phyloP scores from a whole-genome alignment of 768 basidiomycete species.

The Tubosaeta sp. region DNA sequence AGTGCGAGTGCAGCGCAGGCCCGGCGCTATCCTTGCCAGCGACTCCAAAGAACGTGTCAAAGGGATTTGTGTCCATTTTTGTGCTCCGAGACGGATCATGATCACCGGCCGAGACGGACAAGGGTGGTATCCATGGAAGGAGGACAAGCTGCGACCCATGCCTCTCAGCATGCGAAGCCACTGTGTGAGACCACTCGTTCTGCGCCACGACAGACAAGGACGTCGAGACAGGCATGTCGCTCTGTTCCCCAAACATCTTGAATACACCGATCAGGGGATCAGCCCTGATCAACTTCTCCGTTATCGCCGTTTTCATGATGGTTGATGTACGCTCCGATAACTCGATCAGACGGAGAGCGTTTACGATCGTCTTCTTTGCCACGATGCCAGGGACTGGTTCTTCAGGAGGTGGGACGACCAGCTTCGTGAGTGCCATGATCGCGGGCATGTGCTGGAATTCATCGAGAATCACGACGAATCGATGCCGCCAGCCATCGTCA shows the following conservation, averaged over 20 bases:
- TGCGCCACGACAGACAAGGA: constrained; percentile 73
- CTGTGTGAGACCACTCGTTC: constrained; percentile 65
- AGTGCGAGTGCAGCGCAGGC: constrained; percentile 69
- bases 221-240: constrained; percentile 60
- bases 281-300: constrained; percentile 61
- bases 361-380: constrained; percentile 34
- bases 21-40: constrained; percentile 44
- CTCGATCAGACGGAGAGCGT: constrained; percentile 86
- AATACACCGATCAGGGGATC: constrained; percentile 74
- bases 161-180: constrained; percentile 56
- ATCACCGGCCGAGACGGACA: constrained; percentile 27
- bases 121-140: constrained; percentile 72
- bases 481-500: constrained; percentile 22
- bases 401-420: constrained; percentile 48
- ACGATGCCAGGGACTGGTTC: not conserved
- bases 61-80: constrained; percentile 49
- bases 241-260: constrained; percentile 73
- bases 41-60: constrained; percentile 73
- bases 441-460: constrained; percentile 84
- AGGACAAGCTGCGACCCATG: constrained; percentile 69
- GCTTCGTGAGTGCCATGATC: constrained; percentile 85
- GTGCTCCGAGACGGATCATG: constrained; percentile 16
- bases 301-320: constrained; percentile 75
- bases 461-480: constrained; percentile 86
- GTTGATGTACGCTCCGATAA: constrained; percentile 85